Evolutionary conservation across 179 eudicot species (phyloP), one percentile per base, ranked within the genome.

Genomic region (Corrigiola litoralis): DNA sequence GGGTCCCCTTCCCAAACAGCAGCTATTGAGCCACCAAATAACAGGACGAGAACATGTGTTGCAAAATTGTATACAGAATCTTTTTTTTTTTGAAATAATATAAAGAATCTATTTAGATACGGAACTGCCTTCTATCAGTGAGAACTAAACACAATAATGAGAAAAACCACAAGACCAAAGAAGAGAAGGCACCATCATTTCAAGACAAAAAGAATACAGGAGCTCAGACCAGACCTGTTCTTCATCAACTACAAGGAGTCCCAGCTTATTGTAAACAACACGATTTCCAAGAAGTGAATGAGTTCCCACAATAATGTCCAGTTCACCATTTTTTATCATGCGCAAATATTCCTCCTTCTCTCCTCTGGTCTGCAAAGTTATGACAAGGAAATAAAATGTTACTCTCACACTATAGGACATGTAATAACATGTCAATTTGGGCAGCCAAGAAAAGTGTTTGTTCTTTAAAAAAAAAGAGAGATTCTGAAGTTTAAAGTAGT

Each of bases 241-340:
- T 74, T 92, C 98, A 68, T 92, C 98, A 78, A 92, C 95, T 61
- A 92, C 96, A 66, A 92, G 95, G 68, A 92, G 90, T 65, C 98
- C 98, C n/a, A 92, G 83, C 60, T 84, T 89, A 70, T 66, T 85
- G 66, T 92, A 92, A 37, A 81, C 87, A 71, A 89, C 92, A 53
- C 96, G 96, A 67, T 67, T 79, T 34, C 98, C 98, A 44, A 92
- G 89, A 72, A 92, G 87, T 20, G 98, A 77, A 77, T 92, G 98
- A 58, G 98, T 92, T 67, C 98, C 98, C 62, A 92, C 92, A 60
- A 87, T 81, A 47, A 92, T 89, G 80, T 89, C 80, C 81, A 92
- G 70, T 48, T 82, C 79, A 52, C 98, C 96, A 48, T 73, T 71
- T 77, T 82, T 87, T 53, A 92, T 92, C 90, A 79, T 69, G 62